phyloP scores from a whole-genome alignment of 345 rosid species.

The Eucalyptus pauciflora region DNA sequence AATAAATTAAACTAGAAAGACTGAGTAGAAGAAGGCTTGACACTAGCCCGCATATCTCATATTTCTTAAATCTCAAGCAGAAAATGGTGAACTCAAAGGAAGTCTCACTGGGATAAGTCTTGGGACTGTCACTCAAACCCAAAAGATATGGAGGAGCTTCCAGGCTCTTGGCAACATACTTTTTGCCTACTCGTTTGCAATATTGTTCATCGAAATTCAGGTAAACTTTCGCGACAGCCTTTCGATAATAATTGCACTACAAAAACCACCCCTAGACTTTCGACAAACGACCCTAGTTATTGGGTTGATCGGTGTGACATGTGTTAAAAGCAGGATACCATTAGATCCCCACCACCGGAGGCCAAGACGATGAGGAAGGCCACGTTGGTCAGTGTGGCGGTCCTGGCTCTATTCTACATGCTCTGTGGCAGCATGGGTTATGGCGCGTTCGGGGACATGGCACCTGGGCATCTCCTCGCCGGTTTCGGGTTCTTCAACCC shows the following conservation, averaged over 20 bases:
- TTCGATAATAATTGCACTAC: no score
- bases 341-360: no score
- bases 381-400: no score
- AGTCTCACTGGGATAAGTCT: slow-evolving; percentile 60
- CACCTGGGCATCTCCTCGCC: slow-evolving; percentile 71
- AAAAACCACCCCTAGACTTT: no score
- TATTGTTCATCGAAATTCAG: slow-evolving; percentile 82
- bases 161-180: slow-evolving; percentile 89
- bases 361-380: no score
- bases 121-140: slow-evolving; percentile 33
- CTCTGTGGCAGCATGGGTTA: no score
- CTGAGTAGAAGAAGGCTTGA: neutral
- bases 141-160: slow-evolving; percentile 75
- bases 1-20: neutral
- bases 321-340: no score
- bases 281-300: no score
- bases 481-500: slow-evolving; percentile 78
- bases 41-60: neutral
- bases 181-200: slow-evolving; percentile 56
- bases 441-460: slow-evolving; percentile 39
- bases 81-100: slow-evolving; percentile 40
- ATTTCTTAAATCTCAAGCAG: neutral
- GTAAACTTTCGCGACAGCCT: slow-evolving; percentile 1
- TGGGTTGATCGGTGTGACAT: no score
- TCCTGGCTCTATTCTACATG: no score